Evolutionary conservation across 306 rosid genomes (phyloP).

Genomic region (Glycine soja): DNA sequence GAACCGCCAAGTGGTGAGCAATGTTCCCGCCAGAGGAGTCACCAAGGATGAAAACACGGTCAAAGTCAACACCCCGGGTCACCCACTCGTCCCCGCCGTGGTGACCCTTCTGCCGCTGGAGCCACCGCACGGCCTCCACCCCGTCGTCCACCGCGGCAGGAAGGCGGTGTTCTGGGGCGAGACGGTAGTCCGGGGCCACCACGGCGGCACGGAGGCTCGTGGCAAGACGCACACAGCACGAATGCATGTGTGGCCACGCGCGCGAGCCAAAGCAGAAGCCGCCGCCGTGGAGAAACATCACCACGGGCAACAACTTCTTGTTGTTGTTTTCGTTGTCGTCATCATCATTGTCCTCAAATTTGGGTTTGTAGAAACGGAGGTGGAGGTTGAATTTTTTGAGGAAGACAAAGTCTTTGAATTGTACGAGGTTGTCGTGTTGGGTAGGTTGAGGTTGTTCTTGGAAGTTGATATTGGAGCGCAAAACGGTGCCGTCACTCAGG

Average conservation of each 20-base stretch:
- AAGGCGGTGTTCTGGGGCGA: slow-evolving; percentile 74
- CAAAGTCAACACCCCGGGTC: slow-evolving; percentile 55
- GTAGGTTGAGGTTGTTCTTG: background rate
- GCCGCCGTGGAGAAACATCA: slow-evolving; percentile 74
- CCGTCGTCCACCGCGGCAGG: slow-evolving; percentile 80
- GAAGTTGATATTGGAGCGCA: slow-evolving; percentile 63
- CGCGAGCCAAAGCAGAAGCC: slow-evolving; percentile 83
- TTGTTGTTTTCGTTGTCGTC: background rate
- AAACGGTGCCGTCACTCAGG: slow-evolving; percentile 71
- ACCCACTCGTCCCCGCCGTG: slow-evolving; percentile 59
- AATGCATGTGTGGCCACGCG: slow-evolving; percentile 69
- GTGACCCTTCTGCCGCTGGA: slow-evolving; percentile 43
- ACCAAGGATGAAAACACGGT: slow-evolving; percentile 64
- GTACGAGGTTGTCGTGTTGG: slow-evolving; percentile 51
- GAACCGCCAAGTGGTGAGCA: slow-evolving; percentile 79
- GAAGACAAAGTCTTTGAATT: slow-evolving; percentile 60
- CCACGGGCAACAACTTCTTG: slow-evolving; percentile 47
- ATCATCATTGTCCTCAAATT: background rate
- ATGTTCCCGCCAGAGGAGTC: slow-evolving; percentile 91
- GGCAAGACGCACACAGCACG: slow-evolving; percentile 65
- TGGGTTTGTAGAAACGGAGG: slow-evolving; percentile 74
- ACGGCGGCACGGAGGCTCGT: slow-evolving; percentile 53
- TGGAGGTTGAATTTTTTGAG: slow-evolving; percentile 54
- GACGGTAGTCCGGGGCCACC: slow-evolving; percentile 66
- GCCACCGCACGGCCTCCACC: slow-evolving; percentile 65